Base-by-base conservation (phyloP, 1,284 basidiomycete species). In the Rhodofomes roseus region DNA sequence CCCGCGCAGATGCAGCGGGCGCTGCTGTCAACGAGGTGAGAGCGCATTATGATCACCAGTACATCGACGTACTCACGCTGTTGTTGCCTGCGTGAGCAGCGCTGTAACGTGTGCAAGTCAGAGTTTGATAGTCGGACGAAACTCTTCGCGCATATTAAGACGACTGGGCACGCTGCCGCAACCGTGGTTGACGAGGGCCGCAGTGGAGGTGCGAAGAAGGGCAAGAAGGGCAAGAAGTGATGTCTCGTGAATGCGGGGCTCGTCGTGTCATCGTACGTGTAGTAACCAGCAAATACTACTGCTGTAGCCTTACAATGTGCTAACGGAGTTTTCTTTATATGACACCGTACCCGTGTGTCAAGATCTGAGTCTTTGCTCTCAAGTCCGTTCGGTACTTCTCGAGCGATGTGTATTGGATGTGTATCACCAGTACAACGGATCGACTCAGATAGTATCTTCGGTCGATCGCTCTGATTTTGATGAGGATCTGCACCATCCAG, bases 81-180 rank as follows among this genome's bases (percentile, higher is more conserved):
- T 25, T 23, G 29, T 9, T 23, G 37, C 7, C 14, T 54, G 25
- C 23, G 54, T n/a, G n/a, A n/a, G n/a, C 65, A 85, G 79, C 68
- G 64, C 39, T 96, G 94, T 74, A 91, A 95, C 70, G 83, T 88
- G 25, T 96, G 94, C 74, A 72, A 76, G 18, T 71, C 79, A 50
- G 57, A 67, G 0, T 96, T 96, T 68, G 71, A 80, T 0, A 93
- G 86, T 67, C 86, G 86, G 62, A 92, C 90, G 1, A 92, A 90
- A 68, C 74, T 96, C 12, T 96, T 96, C 68, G 75, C 74, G 37
- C 93, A 93, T 72, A 84, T 95, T 66, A 82, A 79, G 39, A 81
- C 84, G 46, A 83, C 82, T 6, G 91, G 88, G 0, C 94, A 96
- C 73, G 92, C 92, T 1, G 68, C 81, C 1, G 68, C 81, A 29